Conservation (phyloP, 2,329 filamentous ascomycete species). For the Neonectria sp. region DNA sequence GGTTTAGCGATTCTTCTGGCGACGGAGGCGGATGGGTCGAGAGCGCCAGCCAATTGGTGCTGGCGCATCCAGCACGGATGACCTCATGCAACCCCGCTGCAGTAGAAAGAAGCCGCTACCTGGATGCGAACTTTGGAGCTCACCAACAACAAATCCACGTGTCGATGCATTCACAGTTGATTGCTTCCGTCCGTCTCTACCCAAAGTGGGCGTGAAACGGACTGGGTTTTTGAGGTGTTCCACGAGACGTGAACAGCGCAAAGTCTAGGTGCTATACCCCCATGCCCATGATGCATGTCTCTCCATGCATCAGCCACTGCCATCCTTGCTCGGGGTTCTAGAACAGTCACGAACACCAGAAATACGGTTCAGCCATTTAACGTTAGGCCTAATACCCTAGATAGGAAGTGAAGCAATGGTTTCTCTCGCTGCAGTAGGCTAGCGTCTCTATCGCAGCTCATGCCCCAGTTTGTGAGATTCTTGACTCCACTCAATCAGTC, state of each 20-base stretch:
- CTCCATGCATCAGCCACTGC: neutral
- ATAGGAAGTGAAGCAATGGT: neutral
- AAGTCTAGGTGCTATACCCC: neutral
- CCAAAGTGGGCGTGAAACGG: neutral
- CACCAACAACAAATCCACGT: neutral
- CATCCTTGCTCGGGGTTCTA: neutral
- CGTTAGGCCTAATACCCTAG: neutral
- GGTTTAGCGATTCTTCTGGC: conserved; percentile 40
- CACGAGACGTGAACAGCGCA: neutral
- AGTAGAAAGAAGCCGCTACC: conserved; percentile 3
- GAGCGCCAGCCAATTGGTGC: conserved; percentile 43
- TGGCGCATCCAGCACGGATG: conserved; percentile 40
- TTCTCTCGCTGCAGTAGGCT: neutral
- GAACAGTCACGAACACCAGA: neutral
- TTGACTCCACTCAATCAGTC: neutral
- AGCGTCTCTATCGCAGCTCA: neutral
- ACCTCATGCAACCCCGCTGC: conserved; percentile 50
- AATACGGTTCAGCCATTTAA: neutral
- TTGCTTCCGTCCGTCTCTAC: neutral
- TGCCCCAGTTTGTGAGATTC: too few species aligned
- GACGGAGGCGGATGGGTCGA: conserved; percentile 29
- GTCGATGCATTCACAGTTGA: neutral
- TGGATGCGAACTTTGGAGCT: conserved; percentile 10
- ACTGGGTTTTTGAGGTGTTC: neutral
- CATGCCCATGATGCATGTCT: neutral